Conservation (phyloP, 2,329 filamentous ascomycete genomes). For the Davidsoniella australis region DNA sequence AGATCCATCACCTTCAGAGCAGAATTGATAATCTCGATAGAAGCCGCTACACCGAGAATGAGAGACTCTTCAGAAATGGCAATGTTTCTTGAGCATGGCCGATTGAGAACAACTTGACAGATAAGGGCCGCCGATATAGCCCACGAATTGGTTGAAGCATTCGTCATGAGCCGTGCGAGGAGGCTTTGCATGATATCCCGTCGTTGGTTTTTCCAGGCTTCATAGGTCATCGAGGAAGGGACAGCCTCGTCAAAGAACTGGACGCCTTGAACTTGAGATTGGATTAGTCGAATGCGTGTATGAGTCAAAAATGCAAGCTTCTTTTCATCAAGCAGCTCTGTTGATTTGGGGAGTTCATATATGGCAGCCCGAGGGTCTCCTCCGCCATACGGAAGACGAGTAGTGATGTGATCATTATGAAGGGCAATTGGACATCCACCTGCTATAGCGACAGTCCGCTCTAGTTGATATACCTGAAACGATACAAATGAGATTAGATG, state of each 20-base stretch:
- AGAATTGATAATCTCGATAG: neutral
- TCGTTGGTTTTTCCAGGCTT: neutral
- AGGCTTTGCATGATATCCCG: neutral
- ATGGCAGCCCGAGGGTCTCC: neutral
- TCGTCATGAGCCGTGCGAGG: neutral
- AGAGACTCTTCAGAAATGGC: neutral
- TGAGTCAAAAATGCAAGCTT: slow-evolving; percentile 5
- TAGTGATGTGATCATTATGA: slow-evolving; percentile 7
- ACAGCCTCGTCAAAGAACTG: slow-evolving; percentile 2
- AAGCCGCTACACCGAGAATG: neutral
- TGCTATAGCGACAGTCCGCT: slow-evolving; percentile 12
- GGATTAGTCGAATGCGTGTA: slow-evolving; percentile 3
- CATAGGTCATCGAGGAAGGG: neutral
- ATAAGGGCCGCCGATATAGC: neutral
- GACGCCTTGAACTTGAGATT: slow-evolving; percentile 7
- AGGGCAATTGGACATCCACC: slow-evolving; percentile 11
- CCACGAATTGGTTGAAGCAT: neutral
- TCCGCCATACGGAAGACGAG: slow-evolving; percentile 3
- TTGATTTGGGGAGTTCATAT: neutral
- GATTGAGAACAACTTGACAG: slow-evolving; percentile 2
- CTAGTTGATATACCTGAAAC: slow-evolving; percentile 12
- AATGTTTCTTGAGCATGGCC: slow-evolving; percentile 9
- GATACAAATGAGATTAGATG: neutral
- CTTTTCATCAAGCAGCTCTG: neutral
- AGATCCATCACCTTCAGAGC: neutral